phyloP scores from a whole-genome alignment of 495 filamentous ascomycete genomes.

The Lasiosphaeriaceae sp. region DNA sequence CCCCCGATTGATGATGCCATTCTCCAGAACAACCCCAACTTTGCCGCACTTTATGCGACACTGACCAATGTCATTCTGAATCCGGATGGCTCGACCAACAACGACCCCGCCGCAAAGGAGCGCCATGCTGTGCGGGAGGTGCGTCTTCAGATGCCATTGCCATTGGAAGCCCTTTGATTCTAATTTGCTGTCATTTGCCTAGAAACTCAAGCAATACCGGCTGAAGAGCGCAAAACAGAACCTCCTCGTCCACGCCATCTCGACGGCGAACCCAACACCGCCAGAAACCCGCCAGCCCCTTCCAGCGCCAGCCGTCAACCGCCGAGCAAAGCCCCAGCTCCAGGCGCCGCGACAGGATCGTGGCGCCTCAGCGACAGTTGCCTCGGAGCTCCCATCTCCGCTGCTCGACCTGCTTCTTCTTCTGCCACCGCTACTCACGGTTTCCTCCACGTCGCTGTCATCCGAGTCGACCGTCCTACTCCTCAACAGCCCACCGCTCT shows the following conservation, averaged over 20 bases:
- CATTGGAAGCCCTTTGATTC: background rate
- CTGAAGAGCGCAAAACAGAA: slow-evolving; percentile 36
- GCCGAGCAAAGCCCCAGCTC: slow-evolving; percentile 12
- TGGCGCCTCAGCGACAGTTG: background rate
- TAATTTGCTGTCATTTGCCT: background rate
- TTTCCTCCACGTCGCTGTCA: slow-evolving; percentile 14
- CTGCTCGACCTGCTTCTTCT: slow-evolving; percentile 44
- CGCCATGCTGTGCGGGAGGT: slow-evolving; percentile 53
- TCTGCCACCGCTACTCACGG: slow-evolving; percentile 34
- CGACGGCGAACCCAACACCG: slow-evolving; percentile 18
- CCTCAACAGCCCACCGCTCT: slow-evolving; percentile 39
- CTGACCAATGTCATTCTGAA: slow-evolving; percentile 57
- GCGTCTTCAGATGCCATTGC: slow-evolving; percentile 1
- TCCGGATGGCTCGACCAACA: slow-evolving; percentile 58
- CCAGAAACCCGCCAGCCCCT: slow-evolving; percentile 6
- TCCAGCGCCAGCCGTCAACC: slow-evolving; percentile 20
- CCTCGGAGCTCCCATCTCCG: slow-evolving; percentile 20
- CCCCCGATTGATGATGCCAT: slow-evolving; percentile 61
- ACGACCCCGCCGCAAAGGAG: slow-evolving; percentile 49
- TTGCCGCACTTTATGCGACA: slow-evolving; percentile 59
- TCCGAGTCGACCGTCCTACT: slow-evolving; percentile 27
- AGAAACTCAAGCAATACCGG: slow-evolving; percentile 41
- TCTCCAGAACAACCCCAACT: slow-evolving; percentile 59
- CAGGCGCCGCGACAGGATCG: slow-evolving; percentile 5
- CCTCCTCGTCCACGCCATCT: slow-evolving; percentile 39